Evolutionary conservation across 768 basidiomycete genomes (phyloP).

Genomic region (Macrolepiota albuminosa): DNA sequence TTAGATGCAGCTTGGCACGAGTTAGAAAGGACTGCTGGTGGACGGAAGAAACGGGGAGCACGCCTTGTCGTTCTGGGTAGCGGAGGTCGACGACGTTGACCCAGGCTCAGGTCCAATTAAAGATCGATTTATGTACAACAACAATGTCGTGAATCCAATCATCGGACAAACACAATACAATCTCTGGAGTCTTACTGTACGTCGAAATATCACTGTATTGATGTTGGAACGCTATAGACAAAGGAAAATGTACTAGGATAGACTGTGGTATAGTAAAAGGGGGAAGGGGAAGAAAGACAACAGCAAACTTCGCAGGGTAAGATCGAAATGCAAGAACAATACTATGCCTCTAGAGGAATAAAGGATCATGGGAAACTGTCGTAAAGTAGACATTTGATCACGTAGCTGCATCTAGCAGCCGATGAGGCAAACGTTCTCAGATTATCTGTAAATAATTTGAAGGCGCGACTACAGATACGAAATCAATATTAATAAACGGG

Average conservation of each 20-base stretch:
- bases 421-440: conserved; percentile 27
- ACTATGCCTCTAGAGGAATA: conserved; percentile 6
- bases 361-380: conserved; percentile 13
- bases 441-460: conserved; percentile 85
- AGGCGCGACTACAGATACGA: conserved; percentile 56
- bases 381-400: conserved; percentile 17
- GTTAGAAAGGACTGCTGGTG: conserved; percentile 54
- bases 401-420: conserved; percentile 8
- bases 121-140: conserved; percentile 12
- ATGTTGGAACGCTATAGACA: conserved; percentile 1
- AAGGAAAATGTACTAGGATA: conserved; percentile 6
- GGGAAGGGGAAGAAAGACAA: conserved; percentile 6
- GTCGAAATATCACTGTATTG: conserved; percentile 4
- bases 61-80: conserved; percentile 72
- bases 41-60: conserved; percentile 56
- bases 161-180: conserved; percentile 15
- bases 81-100: conserved; percentile 43
- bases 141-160: conserved; percentile 6
- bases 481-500: conserved; percentile 5
- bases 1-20: conserved; percentile 80
- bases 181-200: conserved; percentile 10
- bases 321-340: conserved; percentile 5
- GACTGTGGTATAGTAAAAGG: conserved; percentile 14
- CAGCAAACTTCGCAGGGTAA: conserved; percentile 8
- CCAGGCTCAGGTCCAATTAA: conserved; percentile 1